phyloP scores from a whole-genome alignment of 2,329 filamentous ascomycete genomes.

The Corinectria fuckeliana region DNA sequence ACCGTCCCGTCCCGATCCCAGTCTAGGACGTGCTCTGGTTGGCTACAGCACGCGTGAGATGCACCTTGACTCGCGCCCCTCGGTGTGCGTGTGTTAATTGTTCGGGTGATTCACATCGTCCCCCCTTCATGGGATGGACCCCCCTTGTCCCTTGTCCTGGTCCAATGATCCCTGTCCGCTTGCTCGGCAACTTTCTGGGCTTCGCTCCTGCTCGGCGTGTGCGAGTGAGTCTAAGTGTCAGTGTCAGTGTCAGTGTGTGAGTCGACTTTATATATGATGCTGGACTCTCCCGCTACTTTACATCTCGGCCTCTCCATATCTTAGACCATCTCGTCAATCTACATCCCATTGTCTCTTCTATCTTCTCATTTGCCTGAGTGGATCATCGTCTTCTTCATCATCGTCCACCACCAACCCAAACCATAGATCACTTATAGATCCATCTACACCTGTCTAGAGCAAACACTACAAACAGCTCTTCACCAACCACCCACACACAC shows the following conservation, averaged over 20 bases:
- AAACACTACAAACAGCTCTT: neutral
- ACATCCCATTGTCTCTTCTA: neutral
- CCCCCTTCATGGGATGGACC: slow-evolving; percentile 4
- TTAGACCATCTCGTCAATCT: slow-evolving; percentile 15
- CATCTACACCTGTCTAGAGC: neutral
- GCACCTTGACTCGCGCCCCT: slow-evolving; percentile 13
- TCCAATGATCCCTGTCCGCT: neutral
- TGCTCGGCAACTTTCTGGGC: neutral
- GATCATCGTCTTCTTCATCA: neutral
- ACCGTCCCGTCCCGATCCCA: slow-evolving; percentile 34
- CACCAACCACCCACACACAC: neutral
- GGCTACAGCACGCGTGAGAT: neutral
- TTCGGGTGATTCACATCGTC: slow-evolving; percentile 4
- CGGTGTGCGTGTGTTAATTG: neutral
- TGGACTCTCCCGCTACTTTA: slow-evolving; percentile 12
- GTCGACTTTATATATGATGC: slow-evolving; percentile 28
- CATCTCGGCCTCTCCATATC: slow-evolving; percentile 10
- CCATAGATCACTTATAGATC: neutral
- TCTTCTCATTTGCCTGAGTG: neutral
- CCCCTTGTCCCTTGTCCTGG: neutral
- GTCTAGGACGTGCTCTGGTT: slow-evolving; percentile 6
- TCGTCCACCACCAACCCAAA: neutral
- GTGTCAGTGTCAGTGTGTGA: neutral
- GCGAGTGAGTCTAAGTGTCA: neutral
- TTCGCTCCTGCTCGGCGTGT: neutral